These are phyloP conservation scores for Acacia confusa DNA, from an alignment of 306 rosid genomes.

Conservation along the genomic window DNA sequence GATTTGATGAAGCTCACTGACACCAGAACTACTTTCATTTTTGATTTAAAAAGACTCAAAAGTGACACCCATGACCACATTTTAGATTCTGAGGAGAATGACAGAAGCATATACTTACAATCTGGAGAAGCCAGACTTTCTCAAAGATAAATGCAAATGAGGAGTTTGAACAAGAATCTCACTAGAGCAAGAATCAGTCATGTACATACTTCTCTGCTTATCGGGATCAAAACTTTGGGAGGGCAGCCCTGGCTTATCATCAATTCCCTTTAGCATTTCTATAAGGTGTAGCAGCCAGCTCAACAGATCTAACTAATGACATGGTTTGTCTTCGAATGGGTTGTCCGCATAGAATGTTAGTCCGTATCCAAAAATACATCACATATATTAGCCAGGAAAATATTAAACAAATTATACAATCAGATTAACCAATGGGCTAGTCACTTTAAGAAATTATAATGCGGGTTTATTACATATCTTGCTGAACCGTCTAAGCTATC, in stretches of 20 bases:
- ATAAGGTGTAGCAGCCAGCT: slow-evolving; percentile 56
- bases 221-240: slow-evolving; percentile 53
- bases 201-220: slow-evolving; percentile 50
- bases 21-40: neutral
- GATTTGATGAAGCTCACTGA: neutral
- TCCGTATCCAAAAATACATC: slow-evolving; percentile 33
- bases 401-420: slow-evolving; percentile 5
- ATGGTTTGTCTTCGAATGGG: slow-evolving; percentile 35
- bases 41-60: neutral
- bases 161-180: slow-evolving; percentile 37
- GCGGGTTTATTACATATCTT: slow-evolving; percentile 8
- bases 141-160: neutral
- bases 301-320: slow-evolving; percentile 74
- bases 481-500: slow-evolving; percentile 7
- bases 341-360: slow-evolving; percentile 34
- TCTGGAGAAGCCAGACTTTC: slow-evolving; percentile 1
- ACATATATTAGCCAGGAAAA: slow-evolving; percentile 31
- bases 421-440: neutral
- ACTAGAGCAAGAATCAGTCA: slow-evolving; percentile 57
- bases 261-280: slow-evolving; percentile 66
- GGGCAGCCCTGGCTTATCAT: slow-evolving; percentile 50
- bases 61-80: neutral
- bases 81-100: slow-evolving; percentile 17
- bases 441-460: slow-evolving; percentile 20
- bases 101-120: neutral